A percentile compares a stretch with the other conserved stretches of the same genome.
These are phyloP conservation scores for Groenewaldozyma auringiensis DNA, from an alignment of 1,139 yeast species.

Conservation along the genomic window DNA sequence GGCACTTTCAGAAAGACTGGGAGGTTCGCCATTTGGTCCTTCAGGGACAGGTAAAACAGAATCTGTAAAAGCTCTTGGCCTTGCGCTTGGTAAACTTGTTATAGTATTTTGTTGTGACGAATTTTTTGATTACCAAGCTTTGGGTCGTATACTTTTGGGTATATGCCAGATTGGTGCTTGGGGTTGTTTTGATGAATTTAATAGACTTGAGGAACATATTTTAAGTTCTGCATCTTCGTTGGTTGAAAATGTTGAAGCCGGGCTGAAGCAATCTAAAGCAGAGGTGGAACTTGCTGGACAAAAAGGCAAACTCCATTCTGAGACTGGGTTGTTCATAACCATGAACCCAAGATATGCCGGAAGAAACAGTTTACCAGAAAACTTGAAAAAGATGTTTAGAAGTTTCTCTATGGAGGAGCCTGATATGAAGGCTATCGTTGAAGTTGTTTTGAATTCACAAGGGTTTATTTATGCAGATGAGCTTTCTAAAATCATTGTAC, in stretches of 20 bases:
- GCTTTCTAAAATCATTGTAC: conserved; percentile 47
- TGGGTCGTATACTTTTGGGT: conserved; percentile 73
- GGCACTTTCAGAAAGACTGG: conserved; percentile 63
- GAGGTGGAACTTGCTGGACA: conserved; percentile 47
- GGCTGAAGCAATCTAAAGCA: conserved; percentile 14
- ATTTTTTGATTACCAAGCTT: conserved; percentile 72
- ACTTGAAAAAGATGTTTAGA: conserved; percentile 70
- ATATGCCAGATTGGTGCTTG: conserved; percentile 84
- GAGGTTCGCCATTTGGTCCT: conserved; percentile 95
- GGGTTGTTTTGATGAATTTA: conserved; percentile 97
- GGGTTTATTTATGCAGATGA: conserved; percentile 50
- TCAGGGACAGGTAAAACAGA: conserved; percentile 99
- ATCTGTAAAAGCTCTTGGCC: conserved; percentile 77
- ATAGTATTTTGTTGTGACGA: conserved; percentile 90
- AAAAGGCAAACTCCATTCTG: conserved; percentile 34
- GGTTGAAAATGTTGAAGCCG: conserved; percentile 59
- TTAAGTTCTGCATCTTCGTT: conserved; percentile 84
- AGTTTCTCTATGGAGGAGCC: conserved; percentile 70
- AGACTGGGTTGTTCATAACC: conserved; percentile 73
- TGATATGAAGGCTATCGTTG: conserved; percentile 61
- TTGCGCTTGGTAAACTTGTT: conserved; percentile 71
- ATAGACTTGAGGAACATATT: conserved; percentile 62
- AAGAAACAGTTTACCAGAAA: conserved; percentile 76
- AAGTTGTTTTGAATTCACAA: conserved; percentile 63
- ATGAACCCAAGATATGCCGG: conserved; percentile 92